phyloP scores from a whole-genome alignment of 192 early-diverging fungal species.

The Jimgerdemannia lactiflua region DNA sequence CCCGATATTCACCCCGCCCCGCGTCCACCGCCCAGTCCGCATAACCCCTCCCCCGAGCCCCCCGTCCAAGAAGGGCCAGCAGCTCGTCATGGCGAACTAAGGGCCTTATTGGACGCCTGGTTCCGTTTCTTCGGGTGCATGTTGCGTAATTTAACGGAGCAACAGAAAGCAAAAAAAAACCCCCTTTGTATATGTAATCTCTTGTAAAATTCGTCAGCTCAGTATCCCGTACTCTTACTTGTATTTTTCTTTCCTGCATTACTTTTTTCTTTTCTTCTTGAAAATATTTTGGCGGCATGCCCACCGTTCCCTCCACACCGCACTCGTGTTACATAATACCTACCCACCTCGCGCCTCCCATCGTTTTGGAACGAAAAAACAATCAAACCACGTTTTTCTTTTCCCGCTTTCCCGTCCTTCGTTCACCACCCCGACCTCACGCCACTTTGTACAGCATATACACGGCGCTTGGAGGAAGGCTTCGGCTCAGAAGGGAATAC shows the following conservation, averaged over 20 bases:
- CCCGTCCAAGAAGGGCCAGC: conserved; percentile 6
- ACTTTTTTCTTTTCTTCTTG: not conserved
- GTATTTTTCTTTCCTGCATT: not conserved
- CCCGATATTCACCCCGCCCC: conserved; percentile 1
- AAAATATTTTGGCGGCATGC: not conserved
- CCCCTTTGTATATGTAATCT: not conserved
- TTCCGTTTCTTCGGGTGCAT: not conserved
- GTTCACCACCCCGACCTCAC: not conserved
- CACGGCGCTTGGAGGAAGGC: not conserved
- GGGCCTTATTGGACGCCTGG: not conserved
- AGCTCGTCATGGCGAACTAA: not conserved
- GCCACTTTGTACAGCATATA: not conserved
- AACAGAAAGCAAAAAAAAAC: not conserved
- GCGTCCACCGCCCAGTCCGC: conserved; percentile 23
- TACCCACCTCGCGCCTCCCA: not conserved
- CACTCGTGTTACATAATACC: not conserved
- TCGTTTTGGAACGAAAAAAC: not conserved
- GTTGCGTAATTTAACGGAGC: not conserved
- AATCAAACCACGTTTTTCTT: not conserved
- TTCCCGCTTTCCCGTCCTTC: not conserved
- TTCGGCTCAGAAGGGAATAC: not conserved
- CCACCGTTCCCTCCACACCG: too few species aligned
- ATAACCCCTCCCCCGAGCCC: conserved; percentile 27
- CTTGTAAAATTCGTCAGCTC: not conserved
- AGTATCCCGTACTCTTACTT: not conserved